A percentile compares a stretch with the other conserved stretches of the same genome.
Evolutionary conservation across 2,329 filamentous ascomycete genomes (phyloP).

Genomic region (Teratosphaeria viscida): DNA sequence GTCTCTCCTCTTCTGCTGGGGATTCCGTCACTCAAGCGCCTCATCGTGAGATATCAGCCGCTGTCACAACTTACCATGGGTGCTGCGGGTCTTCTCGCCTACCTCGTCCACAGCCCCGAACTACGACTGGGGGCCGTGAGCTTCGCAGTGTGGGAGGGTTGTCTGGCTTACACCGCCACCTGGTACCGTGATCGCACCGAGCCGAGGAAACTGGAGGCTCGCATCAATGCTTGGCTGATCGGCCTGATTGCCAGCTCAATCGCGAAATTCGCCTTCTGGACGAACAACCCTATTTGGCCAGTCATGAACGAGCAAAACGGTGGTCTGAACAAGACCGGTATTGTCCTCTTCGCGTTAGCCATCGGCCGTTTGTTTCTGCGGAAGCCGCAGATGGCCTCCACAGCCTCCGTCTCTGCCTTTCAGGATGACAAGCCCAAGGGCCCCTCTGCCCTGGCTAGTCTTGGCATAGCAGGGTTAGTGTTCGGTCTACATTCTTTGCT

Average conservation of each 20-base stretch:
- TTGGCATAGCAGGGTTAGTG: conserved; percentile 73
- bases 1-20: conserved; percentile 70
- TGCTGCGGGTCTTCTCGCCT: conserved; percentile 67
- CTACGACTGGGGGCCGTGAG: conserved; percentile 70
- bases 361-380: conserved; percentile 64
- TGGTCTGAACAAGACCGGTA: conserved; percentile 79
- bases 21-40: conserved; percentile 56
- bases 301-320: conserved; percentile 84
- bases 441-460: conserved; percentile 59
- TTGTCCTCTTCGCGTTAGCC: conserved; percentile 65
- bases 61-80: conserved; percentile 69
- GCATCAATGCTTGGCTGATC: conserved; percentile 67
- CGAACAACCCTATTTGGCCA: conserved; percentile 96
- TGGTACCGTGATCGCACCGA: conserved; percentile 70
- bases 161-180: conserved; percentile 73
- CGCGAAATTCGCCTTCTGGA: conserved; percentile 84
- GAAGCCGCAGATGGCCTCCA: conserved; percentile 39
- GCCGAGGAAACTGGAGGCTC: conserved; percentile 65
- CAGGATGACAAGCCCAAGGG: conserved; percentile 52
- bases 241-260: conserved; percentile 78
- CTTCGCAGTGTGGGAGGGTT: conserved; percentile 70
- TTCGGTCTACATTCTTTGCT: conserved; percentile 87
- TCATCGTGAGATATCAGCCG: conserved; percentile 52
- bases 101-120: conserved; percentile 60
- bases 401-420: conserved; percentile 30